These are phyloP conservation scores for Phaeotremella skinneri DNA, from an alignment of 768 basidiomycete species.

Conservation along the genomic window DNA sequence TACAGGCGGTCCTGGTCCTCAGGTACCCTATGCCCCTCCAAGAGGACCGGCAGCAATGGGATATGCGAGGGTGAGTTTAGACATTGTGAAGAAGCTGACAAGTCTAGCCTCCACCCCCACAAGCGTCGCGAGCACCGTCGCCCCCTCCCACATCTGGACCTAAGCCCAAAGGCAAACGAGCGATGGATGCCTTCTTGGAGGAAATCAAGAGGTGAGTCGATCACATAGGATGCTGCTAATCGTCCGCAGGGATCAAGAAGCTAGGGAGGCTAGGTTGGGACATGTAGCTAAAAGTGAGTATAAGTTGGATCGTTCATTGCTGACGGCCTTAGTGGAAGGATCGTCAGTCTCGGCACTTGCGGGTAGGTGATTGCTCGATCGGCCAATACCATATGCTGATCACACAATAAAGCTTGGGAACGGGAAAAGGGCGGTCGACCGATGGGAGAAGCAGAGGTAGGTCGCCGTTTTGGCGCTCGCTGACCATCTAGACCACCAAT, in stretches of 20 bases:
- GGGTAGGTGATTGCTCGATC: constrained; percentile 56
- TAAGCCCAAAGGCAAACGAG: constrained; percentile 87
- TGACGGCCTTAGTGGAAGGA: constrained; percentile 41
- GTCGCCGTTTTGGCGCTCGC: constrained; percentile 18
- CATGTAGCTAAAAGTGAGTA: constrained; percentile 44
- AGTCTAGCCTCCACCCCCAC: neutral
- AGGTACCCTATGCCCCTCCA: constrained; percentile 1
- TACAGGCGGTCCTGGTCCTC: neutral
- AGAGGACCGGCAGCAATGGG: constrained; percentile 26
- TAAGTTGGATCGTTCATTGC: neutral
- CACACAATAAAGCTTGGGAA: constrained; percentile 66
- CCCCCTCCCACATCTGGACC: constrained; percentile 57
- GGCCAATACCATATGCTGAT: constrained; percentile 21
- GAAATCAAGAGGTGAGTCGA: constrained; percentile 80
- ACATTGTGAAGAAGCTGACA: constrained; percentile 5
- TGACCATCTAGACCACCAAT: constrained; percentile 76
- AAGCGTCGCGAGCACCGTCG: constrained; percentile 57
- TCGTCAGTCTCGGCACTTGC: constrained; percentile 89
- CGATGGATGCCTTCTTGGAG: constrained; percentile 93
- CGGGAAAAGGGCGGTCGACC: constrained; percentile 87
- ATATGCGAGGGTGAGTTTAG: constrained; percentile 14
- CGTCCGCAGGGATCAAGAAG: constrained; percentile 75
- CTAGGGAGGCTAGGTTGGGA: constrained; percentile 75
- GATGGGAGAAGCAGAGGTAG: constrained; percentile 78
- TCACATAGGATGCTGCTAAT: constrained; percentile 1